Base-by-base conservation (phyloP, 2,329 filamentous ascomycete genomes). In the Neonectria ditissima region DNA sequence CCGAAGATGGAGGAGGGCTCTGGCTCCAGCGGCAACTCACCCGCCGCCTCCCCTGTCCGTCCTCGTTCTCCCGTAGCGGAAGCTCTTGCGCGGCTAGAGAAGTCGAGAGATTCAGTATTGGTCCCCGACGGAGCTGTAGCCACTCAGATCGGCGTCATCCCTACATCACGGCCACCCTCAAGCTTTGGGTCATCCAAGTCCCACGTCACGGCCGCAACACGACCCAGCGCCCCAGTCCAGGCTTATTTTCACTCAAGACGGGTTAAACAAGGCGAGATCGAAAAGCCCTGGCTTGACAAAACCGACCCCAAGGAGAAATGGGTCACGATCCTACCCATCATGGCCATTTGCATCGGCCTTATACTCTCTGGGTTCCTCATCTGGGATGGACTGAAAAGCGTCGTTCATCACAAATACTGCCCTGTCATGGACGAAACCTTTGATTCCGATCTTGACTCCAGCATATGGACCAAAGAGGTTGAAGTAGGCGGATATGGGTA, bases 271-370 rank as follows among this genome's bases (percentile, higher is more conserved):
- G 91, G 87, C 44, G 87, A 92, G 52, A 78, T 92, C 3, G 90
- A 93, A 75, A 91, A 92, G 80, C 91, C 92, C 13, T 96, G 93
- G 93, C 79, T 91, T 41, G 79, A 86, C n/a, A 90, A 89, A 75
- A 88, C 83, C 61, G 90, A 94, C 69, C 89, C 91, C 13, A 91
- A 89, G 76, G 91, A 95, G 83, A 96, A 93, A 81, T 96, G 92
- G 92, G 89, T 93, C 9, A 94, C 90, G 2, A 93, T 95, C 66
- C 86, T 97, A 61, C 92, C 92, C 2, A 75, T 94, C 44, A 76
- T 93, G 24, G 92, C 92, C 50, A 87, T 96, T 53, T 51, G 89
- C 3, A 65, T 94, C 14, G 93, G 93, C 14, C 76, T 95, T 37
- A 86, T 77, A 3, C 80, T 94, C 43, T 87, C 90, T 1, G 92